Evolutionary conservation across 2,329 filamentous ascomycete species (phyloP).

Genomic region (Penicillium concentricum): DNA sequence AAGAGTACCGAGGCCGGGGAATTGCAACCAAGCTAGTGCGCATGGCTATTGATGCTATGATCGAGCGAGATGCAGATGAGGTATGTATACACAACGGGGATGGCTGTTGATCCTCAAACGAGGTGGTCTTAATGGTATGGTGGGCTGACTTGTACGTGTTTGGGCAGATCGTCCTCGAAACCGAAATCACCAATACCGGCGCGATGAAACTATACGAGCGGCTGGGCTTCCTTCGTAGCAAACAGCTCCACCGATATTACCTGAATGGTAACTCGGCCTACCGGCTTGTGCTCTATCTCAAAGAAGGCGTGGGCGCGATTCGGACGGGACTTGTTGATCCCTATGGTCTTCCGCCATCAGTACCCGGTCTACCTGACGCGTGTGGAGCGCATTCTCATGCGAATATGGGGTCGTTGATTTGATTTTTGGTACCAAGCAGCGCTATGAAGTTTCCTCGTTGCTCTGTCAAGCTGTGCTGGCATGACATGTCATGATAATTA

Average conservation of each 20-base stretch:
- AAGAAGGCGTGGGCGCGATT: slow-evolving; percentile 54
- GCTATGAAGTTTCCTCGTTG: neutral
- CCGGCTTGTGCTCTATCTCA: slow-evolving; percentile 78
- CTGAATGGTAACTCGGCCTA: slow-evolving; percentile 95
- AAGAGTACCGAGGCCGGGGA: slow-evolving; percentile 75
- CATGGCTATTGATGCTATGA: slow-evolving; percentile 89
- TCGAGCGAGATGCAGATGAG: slow-evolving; percentile 78
- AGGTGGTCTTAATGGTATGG: neutral
- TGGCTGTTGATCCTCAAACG: neutral
- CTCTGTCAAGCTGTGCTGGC: slow-evolving; percentile 6
- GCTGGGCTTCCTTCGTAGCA: slow-evolving; percentile 86
- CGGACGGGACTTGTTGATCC: slow-evolving; percentile 36
- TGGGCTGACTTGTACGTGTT: slow-evolving; percentile 8
- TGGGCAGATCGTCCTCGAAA: slow-evolving; percentile 78
- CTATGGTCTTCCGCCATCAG: slow-evolving; percentile 22
- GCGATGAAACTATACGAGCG: slow-evolving; percentile 92
- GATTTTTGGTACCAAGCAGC: neutral
- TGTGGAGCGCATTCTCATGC: neutral
- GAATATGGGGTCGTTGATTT: slow-evolving; percentile 7
- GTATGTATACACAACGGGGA: slow-evolving; percentile 33
- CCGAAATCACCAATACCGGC: slow-evolving; percentile 85
- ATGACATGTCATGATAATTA: slow-evolving; percentile 16
- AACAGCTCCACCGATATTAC: slow-evolving; percentile 92
- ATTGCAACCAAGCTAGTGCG: slow-evolving; percentile 88
- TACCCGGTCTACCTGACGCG: slow-evolving; percentile 4